Percentiles rank a stretch among this genome's conserved stretches.
phyloP scores from a whole-genome alignment of 2,329 filamentous ascomycete species.

The Venturia effusa region DNA sequence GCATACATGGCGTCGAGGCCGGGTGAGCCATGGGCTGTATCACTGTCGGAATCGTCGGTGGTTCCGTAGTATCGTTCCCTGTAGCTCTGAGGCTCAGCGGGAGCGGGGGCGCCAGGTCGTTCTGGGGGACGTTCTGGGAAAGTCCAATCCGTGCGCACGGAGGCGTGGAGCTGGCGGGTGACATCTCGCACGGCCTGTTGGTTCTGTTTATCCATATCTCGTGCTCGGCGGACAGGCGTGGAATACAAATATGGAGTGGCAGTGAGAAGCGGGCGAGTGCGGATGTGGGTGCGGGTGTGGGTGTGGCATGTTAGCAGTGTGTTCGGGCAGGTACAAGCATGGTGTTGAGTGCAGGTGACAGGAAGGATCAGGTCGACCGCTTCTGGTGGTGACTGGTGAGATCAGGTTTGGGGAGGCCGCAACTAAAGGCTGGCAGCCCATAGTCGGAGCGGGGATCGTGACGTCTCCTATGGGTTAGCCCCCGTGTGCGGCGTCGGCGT shows the following conservation, averaged over 20 bases:
- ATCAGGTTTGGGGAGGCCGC: no score
- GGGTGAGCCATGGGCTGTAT: conserved; percentile 13
- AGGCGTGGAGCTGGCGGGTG: conserved; percentile 5
- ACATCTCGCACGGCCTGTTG: conserved; percentile 11
- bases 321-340: no score
- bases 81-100: conserved; percentile 20
- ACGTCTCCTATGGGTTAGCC: neutral
- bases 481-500: neutral
- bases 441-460: conserved; percentile 1
- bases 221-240: neutral
- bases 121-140: conserved; percentile 22
- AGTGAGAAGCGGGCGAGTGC: neutral
- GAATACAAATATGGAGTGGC: neutral
- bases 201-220: conserved; percentile 6
- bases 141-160: conserved; percentile 13
- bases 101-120: conserved; percentile 14
- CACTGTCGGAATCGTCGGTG: conserved; percentile 10
- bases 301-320: no score
- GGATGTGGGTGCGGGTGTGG: no score
- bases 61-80: conserved; percentile 34
- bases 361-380: no score
- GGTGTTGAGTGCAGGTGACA: no score
- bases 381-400: no score
- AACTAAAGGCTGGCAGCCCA: neutral
- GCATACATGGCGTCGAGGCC: conserved; percentile 7